Conservation (phyloP, 2,329 filamentous ascomycete species). For the Chalaropsis ovoidea region DNA sequence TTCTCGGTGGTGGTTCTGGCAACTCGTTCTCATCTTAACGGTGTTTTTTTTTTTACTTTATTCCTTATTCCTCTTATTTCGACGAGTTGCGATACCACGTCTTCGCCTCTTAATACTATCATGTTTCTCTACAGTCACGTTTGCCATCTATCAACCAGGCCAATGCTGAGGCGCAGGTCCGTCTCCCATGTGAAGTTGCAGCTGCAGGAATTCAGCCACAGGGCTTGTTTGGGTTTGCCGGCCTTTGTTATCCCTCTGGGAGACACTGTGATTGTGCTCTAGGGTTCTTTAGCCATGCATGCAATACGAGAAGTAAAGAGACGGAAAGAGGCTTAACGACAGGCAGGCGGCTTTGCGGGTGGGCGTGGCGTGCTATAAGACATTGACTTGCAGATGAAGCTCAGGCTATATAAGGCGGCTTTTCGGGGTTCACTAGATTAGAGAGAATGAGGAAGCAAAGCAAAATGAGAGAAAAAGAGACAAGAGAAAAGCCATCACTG, state of each 20-base stretch:
- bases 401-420: neutral
- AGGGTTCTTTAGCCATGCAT: too few species aligned
- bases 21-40: neutral
- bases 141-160: too few species aligned
- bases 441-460: neutral
- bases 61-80: neutral
- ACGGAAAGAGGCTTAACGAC: neutral
- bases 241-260: too few species aligned
- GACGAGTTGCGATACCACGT: neutral
- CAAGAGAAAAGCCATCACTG: neutral
- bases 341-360: neutral
- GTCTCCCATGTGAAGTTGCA: neutral
- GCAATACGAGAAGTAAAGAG: neutral
- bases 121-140: neutral
- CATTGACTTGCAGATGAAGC: neutral
- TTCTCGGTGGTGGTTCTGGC: neutral
- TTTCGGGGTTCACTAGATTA: neutral
- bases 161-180: too few species aligned
- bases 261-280: too few species aligned
- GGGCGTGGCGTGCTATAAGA: neutral
- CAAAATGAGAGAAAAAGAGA: neutral
- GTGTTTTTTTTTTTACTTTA: neutral
- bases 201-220: neutral
- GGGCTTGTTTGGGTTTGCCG: neutral
- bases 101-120: slow-evolving; percentile 6